Conservation (phyloP, 495 filamentous ascomycete species). For the Xylaria scruposa region DNA sequence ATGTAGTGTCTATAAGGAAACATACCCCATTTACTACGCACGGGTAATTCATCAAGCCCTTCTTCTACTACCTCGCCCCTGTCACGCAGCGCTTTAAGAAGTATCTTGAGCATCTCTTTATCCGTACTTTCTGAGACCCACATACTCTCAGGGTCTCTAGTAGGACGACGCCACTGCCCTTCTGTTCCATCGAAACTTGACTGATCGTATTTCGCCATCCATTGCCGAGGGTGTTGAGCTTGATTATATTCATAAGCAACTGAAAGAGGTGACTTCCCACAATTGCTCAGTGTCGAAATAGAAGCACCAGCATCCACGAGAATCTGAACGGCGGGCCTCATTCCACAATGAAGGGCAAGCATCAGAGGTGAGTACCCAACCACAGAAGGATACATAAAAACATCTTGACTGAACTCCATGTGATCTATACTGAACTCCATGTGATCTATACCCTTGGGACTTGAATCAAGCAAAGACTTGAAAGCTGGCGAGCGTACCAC, state of each 20-base stretch:
- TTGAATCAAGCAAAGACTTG: background rate
- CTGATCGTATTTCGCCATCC: background rate
- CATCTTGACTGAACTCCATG: too few relatives aligned
- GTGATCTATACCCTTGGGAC: too few relatives aligned
- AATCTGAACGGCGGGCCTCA: conserved; percentile 9
- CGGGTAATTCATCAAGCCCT: background rate
- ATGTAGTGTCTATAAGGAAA: background rate
- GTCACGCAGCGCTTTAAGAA: conserved; percentile 7
- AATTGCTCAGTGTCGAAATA: background rate
- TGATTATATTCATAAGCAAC: background rate
- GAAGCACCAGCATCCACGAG: conserved; percentile 7
- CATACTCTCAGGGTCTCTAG: background rate
- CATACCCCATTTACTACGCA: background rate
- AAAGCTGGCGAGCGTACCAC: background rate
- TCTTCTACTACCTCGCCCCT: background rate
- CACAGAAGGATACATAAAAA: conserved; percentile 10
- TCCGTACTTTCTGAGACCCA: conserved; percentile 5
- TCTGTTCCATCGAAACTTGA: background rate
- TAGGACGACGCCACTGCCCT: too few relatives aligned
- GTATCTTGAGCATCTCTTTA: conserved; percentile 19
- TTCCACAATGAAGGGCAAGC: conserved; percentile 17
- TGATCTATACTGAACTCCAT: too few relatives aligned
- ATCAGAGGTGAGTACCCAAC: conserved; percentile 2
- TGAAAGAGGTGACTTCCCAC: conserved; percentile 17
- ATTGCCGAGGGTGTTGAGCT: conserved; percentile 3